Percentiles rank a stretch among this genome's conserved stretches.
These are phyloP conservation scores for Drechslerella dactyloides DNA, from an alignment of 2,329 filamentous ascomycete species.

Conservation along the genomic window DNA sequence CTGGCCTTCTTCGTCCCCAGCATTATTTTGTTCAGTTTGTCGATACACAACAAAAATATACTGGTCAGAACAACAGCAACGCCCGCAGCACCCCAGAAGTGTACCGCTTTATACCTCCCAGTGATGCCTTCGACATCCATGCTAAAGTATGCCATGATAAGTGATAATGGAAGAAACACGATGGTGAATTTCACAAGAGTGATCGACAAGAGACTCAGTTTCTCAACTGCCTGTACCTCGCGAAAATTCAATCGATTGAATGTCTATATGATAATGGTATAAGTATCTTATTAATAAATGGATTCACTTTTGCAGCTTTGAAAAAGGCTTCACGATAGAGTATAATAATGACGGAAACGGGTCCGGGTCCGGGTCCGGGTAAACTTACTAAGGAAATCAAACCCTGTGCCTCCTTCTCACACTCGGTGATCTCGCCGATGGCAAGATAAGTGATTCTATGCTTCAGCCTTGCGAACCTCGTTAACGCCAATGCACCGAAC, in stretches of 20 bases:
- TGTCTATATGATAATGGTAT: slow-evolving; percentile 56
- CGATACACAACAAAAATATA: slow-evolving; percentile 33
- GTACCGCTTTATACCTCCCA: slow-evolving; percentile 32
- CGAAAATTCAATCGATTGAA: slow-evolving; percentile 65
- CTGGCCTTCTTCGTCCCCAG: slow-evolving; percentile 40
- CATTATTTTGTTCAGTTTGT: slow-evolving; percentile 44
- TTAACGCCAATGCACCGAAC: slow-evolving; percentile 60
- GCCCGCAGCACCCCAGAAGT: slow-evolving; percentile 37
- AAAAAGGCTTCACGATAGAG: too few species aligned
- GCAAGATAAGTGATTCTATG: slow-evolving; percentile 69
- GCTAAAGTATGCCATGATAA: slow-evolving; percentile 63
- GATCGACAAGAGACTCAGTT: slow-evolving; percentile 62
- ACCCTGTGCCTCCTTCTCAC: slow-evolving; percentile 64
- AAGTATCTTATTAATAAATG: background rate
- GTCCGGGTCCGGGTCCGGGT: too few species aligned
- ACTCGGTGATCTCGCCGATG: slow-evolving; percentile 69
- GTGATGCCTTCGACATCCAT: slow-evolving; percentile 58
- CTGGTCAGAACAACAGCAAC: slow-evolving; percentile 28
- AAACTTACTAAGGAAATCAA: slow-evolving; percentile 59
- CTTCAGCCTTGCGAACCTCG: slow-evolving; percentile 66
- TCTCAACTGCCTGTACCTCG: slow-evolving; percentile 62
- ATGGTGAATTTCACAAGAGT: slow-evolving; percentile 64
- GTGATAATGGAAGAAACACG: slow-evolving; percentile 62
- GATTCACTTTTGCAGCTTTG: too few species aligned
- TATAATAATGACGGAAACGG: too few species aligned